Conservation (phyloP, 2,329 filamentous ascomycete genomes). For the Sporothrix brasiliensis region DNA sequence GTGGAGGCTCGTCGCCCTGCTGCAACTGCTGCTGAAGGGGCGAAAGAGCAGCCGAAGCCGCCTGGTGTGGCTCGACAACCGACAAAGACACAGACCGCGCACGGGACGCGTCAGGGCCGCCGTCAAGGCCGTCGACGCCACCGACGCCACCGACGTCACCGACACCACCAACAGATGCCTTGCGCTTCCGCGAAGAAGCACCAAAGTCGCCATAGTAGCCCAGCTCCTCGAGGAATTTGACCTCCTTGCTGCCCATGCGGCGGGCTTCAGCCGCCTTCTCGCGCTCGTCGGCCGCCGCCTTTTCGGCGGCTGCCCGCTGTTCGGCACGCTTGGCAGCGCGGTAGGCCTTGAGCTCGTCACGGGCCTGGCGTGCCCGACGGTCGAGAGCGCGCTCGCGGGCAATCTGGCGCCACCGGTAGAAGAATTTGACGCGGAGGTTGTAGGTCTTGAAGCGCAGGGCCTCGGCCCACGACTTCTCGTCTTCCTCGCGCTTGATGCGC, state of each 20-base stretch:
- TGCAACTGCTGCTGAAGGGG: constrained; percentile 28
- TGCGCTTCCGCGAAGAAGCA: constrained; percentile 29
- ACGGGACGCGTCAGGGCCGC: constrained; percentile 37
- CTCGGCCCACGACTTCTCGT: constrained; percentile 51
- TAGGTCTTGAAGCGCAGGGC: constrained; percentile 54
- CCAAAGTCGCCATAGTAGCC: constrained; percentile 33
- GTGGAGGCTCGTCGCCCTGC: background rate
- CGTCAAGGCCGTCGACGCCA: constrained; percentile 35
- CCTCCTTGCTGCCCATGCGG: constrained; percentile 39
- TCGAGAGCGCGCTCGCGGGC: constrained; percentile 54
- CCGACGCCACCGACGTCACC: constrained; percentile 30
- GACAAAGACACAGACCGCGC: constrained; percentile 23
- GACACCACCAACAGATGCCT: constrained; percentile 13
- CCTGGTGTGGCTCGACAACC: constrained; percentile 36
- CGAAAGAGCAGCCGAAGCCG: constrained; percentile 47
- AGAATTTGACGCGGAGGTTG: constrained; percentile 57
- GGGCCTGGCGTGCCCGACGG: constrained; percentile 55
- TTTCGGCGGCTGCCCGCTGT: constrained; percentile 44
- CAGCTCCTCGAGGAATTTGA: constrained; percentile 34
- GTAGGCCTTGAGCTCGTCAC: constrained; percentile 53
- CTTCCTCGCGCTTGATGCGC: constrained; percentile 52
- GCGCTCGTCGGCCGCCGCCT: constrained; percentile 44
- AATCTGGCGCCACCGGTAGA: constrained; percentile 58
- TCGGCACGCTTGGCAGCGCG: constrained; percentile 41
- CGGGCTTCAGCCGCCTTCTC: constrained; percentile 32